Evolutionary conservation across 2,329 filamentous ascomycete genomes (phyloP), one percentile per base, ranked within the genome.

Genomic region (Talaromyces islandicus): DNA sequence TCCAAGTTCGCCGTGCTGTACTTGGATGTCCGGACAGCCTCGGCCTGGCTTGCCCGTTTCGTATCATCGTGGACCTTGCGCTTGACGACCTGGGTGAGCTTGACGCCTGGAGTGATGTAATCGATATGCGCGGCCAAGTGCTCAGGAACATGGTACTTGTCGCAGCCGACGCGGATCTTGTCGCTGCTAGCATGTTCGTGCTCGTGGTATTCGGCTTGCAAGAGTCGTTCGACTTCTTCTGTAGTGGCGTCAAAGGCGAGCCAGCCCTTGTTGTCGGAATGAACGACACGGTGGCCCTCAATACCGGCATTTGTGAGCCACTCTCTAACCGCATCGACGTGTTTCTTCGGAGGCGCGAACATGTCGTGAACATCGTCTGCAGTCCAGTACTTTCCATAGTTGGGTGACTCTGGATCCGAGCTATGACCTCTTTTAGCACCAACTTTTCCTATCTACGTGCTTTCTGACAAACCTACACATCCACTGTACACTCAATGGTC

Each of bases 231-330:
- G 17, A 66, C 63, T 55, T 71, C 65, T 14, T 65, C 57, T 17
- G 63, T 63, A 11, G 66, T 64, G 10, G 69, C 70, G 61, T 71
- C 69, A 57, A 72, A 71, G 7, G 67, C 68, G 4, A 72, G 60
- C 70, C 69, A 72, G 19, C 62, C 67, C 58, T 71, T 71, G 63
- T 73, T 73, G 32, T 70, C 66, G 2, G 68, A 67, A 51, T 72
- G 70, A 9, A 65, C 66, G 57, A 73, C 65, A 14, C 65, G 61
- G 10, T 62, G 51, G 17, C 60, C 51, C 48, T 59, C 56, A 50
- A 67, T 64, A 43, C 63, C 61, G 51, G 62, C 43, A 38, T 57
- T 57, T 14, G 64, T 60, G 17, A 71, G 58, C 69, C 69, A 72
- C 17, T 65, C 60, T 30, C 57, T 60, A 30, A 71, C 66, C 17